Conservation (phyloP, 805 yeast species). For the Metschnikowia chrysomelidarum region DNA sequence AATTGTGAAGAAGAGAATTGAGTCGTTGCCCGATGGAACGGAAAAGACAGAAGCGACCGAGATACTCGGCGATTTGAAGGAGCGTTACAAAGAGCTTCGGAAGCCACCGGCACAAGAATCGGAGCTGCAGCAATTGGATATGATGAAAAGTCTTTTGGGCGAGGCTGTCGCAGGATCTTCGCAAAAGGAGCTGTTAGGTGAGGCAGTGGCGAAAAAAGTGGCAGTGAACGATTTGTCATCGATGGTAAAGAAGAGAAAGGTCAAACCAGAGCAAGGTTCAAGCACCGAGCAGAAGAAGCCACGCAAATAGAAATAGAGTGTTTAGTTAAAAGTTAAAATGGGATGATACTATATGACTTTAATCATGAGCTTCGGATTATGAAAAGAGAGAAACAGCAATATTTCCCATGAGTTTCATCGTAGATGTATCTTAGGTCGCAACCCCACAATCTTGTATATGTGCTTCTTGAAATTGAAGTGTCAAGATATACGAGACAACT, state of each 20-base stretch:
- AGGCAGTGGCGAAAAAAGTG: constrained; percentile 8
- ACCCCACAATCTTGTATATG: too few relatives aligned
- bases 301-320: constrained; percentile 3
- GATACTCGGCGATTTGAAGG: constrained; percentile 53
- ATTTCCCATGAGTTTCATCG: too few relatives aligned
- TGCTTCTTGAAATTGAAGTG: too few relatives aligned
- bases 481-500: too few relatives aligned
- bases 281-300: constrained; percentile 16
- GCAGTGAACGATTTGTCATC: constrained; percentile 60
- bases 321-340: too few relatives aligned
- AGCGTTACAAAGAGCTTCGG: constrained; percentile 53
- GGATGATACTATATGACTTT: too few relatives aligned
- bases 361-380: too few relatives aligned
- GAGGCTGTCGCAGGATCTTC: constrained; percentile 29
- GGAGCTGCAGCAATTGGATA: constrained; percentile 49
- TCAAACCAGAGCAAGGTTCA: constrained; percentile 9
- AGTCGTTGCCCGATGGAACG: constrained; percentile 32
- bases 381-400: too few relatives aligned
- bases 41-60: constrained; percentile 43
- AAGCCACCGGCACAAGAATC: constrained; percentile 50
- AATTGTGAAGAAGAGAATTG: constrained; percentile 38
- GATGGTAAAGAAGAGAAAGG: constrained; percentile 53
- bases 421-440: too few relatives aligned
- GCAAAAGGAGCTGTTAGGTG: constrained; percentile 1
- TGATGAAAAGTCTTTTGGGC: constrained; percentile 58